Conservation (phyloP, 331 rosid species). For the Quercus lobata region DNA sequence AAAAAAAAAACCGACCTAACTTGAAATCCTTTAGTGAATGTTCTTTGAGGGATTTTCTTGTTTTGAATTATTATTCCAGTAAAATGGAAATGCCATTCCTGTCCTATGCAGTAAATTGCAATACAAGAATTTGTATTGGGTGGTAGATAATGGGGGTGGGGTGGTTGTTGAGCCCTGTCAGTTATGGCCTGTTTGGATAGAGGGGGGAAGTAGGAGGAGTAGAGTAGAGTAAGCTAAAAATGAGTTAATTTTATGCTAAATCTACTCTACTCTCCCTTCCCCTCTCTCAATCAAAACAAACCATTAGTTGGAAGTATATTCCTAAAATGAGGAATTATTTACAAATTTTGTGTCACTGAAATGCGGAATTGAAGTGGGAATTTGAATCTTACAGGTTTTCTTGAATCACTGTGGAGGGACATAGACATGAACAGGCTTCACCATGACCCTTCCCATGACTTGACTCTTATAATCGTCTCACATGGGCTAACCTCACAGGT, state of each 20-base stretch:
- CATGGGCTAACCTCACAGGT: slow-evolving; percentile 84
- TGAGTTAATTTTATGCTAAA: no score
- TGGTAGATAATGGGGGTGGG: slow-evolving; percentile 28
- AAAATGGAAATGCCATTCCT: background rate
- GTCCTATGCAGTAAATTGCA: background rate
- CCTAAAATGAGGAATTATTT: background rate
- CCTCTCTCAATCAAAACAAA: no score
- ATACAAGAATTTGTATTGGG: background rate
- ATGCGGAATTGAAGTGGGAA: background rate
- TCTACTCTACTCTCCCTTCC: no score
- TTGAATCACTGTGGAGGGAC: slow-evolving; percentile 95
- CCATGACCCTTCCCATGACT: slow-evolving; percentile 58
- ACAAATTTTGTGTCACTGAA: background rate
- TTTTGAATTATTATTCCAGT: background rate
- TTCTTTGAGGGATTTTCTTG: background rate
- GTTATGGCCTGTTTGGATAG: no score
- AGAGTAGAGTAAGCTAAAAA: no score
- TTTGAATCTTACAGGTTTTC: slow-evolving; percentile 58
- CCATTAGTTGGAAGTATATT: background rate
- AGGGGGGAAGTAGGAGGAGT: no score
- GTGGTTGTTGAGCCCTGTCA: slow-evolving; percentile 31
- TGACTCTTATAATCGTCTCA: slow-evolving; percentile 73
- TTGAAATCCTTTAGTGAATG: background rate
- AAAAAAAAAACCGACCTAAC: background rate
- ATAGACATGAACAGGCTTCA: slow-evolving; percentile 78